These are phyloP conservation scores for Sphaerulina musiva DNA, from an alignment of 2,329 filamentous ascomycete genomes.

Conservation along the genomic window DNA sequence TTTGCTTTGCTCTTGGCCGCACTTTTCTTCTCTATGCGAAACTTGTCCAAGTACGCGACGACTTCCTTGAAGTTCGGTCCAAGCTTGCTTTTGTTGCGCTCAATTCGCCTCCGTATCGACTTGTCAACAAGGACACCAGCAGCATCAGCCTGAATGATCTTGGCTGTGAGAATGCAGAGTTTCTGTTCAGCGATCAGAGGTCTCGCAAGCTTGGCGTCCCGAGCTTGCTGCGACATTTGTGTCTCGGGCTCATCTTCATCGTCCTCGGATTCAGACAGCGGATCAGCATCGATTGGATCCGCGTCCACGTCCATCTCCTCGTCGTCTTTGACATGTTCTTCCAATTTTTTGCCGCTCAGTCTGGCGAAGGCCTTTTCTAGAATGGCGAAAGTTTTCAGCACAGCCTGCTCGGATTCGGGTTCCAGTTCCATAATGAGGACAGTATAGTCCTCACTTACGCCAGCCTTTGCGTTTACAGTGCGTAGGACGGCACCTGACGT, in stretches of 20 bases:
- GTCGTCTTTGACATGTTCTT: slow-evolving; percentile 37
- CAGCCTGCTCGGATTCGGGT: slow-evolving; percentile 54
- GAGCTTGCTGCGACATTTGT: slow-evolving; percentile 52
- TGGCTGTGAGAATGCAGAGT: slow-evolving; percentile 77
- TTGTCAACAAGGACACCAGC: slow-evolving; percentile 65
- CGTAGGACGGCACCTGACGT: slow-evolving; percentile 67
- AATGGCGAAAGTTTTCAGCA: slow-evolving; percentile 70
- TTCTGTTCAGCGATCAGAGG: slow-evolving; percentile 74
- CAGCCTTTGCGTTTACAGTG: slow-evolving; percentile 31
- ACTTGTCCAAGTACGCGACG: slow-evolving; percentile 64
- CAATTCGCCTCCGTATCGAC: slow-evolving; percentile 62
- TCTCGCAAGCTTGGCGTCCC: slow-evolving; percentile 48
- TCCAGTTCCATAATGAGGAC: slow-evolving; percentile 59
- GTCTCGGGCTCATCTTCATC: slow-evolving; percentile 39
- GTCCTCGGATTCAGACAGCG: slow-evolving; percentile 34
- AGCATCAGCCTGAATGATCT: slow-evolving; percentile 73
- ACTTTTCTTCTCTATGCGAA: slow-evolving; percentile 47
- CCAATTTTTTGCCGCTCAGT: slow-evolving; percentile 37
- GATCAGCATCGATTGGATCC: slow-evolving; percentile 27
- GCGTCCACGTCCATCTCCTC: slow-evolving; percentile 48
- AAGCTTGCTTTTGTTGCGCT: slow-evolving; percentile 71
- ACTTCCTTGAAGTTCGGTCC: slow-evolving; percentile 83
- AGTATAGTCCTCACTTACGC: slow-evolving; percentile 39
- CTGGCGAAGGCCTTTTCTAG: slow-evolving; percentile 74
- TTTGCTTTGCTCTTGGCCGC: slow-evolving; percentile 42